Base-by-base conservation (phyloP, 106 monocot genomes). In the Platanthera guangdongensis region DNA sequence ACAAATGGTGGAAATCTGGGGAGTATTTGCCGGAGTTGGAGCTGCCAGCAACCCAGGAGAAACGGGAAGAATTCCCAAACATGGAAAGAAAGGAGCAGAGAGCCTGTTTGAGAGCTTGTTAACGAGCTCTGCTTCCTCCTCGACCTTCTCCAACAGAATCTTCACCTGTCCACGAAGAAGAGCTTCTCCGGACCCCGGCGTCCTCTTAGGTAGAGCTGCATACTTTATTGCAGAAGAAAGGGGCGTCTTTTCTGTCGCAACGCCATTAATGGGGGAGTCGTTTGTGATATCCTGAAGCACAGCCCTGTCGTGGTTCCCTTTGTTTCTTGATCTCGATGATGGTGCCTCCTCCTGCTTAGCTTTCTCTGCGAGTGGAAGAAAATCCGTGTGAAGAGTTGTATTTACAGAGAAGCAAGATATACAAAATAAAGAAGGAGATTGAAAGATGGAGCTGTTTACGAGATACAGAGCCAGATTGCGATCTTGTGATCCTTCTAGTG, bases 271-370 rank as follows among this genome's bases (percentile, higher is more conserved):
- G 3, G 94, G 99, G 4, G 99, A 99, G 78, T 94, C 91, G 68
- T 99, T 99, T n/a, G 99, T 92, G 80, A 99, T 92, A 88, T 94
- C 94, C 45, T 87, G 64, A 8, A 99, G 86, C 4, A 76, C 85
- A 13, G 86, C 9, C 54, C 79, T 74, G 21, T 82, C 52, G 52
- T 76, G 45, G 32, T 78, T 85, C 50, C 21, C 52, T 8, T 53
- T 71, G 18, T 74, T 74, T 78, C 80, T 90, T 85, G 83, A 68
- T 78, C 68, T 77, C 51, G 85, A 76, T 13, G 85, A 76, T 13
- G 50, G 47, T n/a, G 21, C 49, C 32, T 77, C 77, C 69, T 79
- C 78, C 74, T 83, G 86, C 86, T 83, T 84, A 52, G 22, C 74
- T 49, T 86, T 91, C 68, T 84, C 88, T 86, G 85, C 22, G 57